A percentile compares a stretch with the other conserved stretches of the same genome.
phyloP scores from a whole-genome alignment of 768 basidiomycete genomes.

The Lentinus tigrinus region DNA sequence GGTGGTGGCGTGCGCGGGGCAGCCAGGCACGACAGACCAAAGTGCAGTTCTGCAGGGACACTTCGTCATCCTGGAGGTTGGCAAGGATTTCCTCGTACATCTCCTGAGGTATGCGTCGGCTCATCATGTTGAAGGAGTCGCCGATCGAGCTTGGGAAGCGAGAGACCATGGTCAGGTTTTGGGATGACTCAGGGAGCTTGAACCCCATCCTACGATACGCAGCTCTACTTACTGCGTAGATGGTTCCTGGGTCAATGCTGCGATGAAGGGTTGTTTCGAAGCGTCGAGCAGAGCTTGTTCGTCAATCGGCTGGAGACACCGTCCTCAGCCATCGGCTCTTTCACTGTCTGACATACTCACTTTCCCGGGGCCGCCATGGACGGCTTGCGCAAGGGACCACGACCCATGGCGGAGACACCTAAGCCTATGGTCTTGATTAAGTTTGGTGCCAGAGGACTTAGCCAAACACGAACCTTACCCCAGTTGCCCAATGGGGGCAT shows the following conservation, averaged over 20 bases:
- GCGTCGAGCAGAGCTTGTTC: no score
- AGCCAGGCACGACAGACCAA: constrained; percentile 29
- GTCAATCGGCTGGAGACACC: no score
- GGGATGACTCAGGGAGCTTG: no score
- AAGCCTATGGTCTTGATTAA: background rate
- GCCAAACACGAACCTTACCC: background rate
- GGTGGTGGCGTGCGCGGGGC: constrained; percentile 24
- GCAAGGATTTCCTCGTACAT: constrained; percentile 29
- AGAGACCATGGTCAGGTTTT: no score
- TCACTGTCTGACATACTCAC: no score
- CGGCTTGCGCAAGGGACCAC: no score
- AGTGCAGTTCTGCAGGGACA: constrained; percentile 19
- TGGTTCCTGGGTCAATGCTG: no score
- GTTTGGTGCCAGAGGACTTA: background rate
- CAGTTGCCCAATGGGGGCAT: background rate
- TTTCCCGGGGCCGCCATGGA: no score
- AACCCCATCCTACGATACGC: no score
- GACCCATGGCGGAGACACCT: background rate
- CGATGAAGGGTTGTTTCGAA: no score
- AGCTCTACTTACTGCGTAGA: no score
- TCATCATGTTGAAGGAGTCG: background rate
- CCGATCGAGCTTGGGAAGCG: background rate
- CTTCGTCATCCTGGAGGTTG: constrained; percentile 22
- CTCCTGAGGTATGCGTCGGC: constrained; percentile 29
- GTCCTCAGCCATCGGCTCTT: no score